These are phyloP conservation scores for Histomonas meleagridis DNA, from an alignment of 208 protist genomes.

Conservation along the genomic window DNA sequence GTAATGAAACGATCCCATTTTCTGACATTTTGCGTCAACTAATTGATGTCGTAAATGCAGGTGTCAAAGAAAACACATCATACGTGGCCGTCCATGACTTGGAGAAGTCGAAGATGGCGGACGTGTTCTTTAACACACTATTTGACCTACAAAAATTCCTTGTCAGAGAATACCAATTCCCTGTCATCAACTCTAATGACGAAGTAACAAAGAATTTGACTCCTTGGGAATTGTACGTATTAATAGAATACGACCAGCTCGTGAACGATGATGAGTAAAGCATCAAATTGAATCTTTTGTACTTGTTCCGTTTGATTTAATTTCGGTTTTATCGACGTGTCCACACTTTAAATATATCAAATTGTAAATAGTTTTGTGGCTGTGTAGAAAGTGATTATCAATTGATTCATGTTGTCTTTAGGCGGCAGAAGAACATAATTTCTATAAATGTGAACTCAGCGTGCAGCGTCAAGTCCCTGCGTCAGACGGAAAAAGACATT, in stretches of 20 bases:
- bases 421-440: no score
- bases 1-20: conserved; percentile 34
- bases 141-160: conserved; percentile 29
- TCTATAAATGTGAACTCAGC: no score
- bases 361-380: no score
- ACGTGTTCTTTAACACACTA: conserved; percentile 11
- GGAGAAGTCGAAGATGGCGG: background rate
- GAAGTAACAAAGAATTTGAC: background rate
- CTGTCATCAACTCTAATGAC: background rate
- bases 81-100: background rate
- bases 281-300: no score
- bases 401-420: no score
- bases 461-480: no score
- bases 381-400: no score
- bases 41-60: background rate
- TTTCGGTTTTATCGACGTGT: no score
- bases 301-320: no score
- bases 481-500: no score
- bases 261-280: background rate
- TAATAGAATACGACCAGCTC: conserved; percentile 11
- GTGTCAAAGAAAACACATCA: no score
- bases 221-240: conserved; percentile 7
- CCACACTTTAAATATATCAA: no score
- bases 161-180: background rate
- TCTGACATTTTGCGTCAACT: background rate